Evolutionary conservation across 768 basidiomycete species (phyloP), one percentile per base, ranked within the genome.

Genomic region (Amylocystis lapponica): DNA sequence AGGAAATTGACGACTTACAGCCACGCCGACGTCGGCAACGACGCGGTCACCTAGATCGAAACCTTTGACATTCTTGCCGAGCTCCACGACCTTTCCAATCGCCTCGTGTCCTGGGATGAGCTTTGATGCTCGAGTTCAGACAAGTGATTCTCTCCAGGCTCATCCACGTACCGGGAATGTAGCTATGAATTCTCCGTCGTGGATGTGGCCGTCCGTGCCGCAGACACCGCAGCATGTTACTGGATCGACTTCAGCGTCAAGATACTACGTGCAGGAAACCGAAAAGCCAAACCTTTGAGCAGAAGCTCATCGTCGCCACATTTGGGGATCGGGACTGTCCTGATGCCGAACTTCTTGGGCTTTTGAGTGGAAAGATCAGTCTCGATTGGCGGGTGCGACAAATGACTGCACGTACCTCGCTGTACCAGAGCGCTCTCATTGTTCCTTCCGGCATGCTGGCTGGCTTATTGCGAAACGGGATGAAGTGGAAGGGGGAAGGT

Each of bases 31-130:
- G 61, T 95, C 91, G 21, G 86, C 87, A 39, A 88, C 91, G 56
- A 84, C 81, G 40, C 89, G 80, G 58, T 93, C 91, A 32, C 91
- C 91, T 10, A 79, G 62, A 2, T 71, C 64, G 53, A 94, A 90
- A 5, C 76, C 86, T 51, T 78, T 78, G 39, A 93, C 90, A 48
- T 88, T 76, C 67, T 84, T 85, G 16, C 91, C 90, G 57, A 86
- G 70, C 53, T 83, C 78, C 23, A 83, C 77, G 36, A 91, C 67
- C 7, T 64, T 65, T 2, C 91, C 91, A 27, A 95, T 80, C 35
- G 75, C 77, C 64, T 85, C 84, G 50, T 86, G 83, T 5, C 84
- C 81, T 16, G 86, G 83, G 44, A 86, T 82, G 35, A 88, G 69
- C 75, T 82, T 31, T 41, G 48, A 16, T 16, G 38, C 32, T 7